Conservation (phyloP, 345 rosid genomes). For the Clausena lansium region DNA sequence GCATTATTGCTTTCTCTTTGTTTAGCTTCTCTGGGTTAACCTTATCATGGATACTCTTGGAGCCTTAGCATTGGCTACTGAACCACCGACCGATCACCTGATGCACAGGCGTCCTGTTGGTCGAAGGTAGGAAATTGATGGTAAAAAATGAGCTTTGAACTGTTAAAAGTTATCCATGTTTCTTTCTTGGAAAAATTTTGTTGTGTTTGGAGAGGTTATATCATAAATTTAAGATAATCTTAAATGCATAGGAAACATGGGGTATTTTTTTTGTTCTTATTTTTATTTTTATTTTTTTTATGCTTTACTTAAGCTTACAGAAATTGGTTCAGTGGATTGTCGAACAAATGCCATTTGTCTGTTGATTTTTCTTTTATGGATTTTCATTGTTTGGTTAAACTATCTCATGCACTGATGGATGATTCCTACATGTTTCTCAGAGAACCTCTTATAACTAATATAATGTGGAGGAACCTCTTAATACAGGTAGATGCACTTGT, state of each 20-base stretch:
- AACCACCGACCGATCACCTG: conserved; percentile 94
- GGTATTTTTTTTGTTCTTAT: no score
- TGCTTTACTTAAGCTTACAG: neutral
- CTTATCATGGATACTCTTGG: conserved; percentile 99
- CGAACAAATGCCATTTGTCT: neutral
- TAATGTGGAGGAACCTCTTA: conserved; percentile 98
- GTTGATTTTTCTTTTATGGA: neutral
- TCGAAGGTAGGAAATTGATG: conserved; percentile 54
- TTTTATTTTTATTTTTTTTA: no score
- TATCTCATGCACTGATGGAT: neutral
- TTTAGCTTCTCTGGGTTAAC: conserved; percentile 96
- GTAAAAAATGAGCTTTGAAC: neutral
- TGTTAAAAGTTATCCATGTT: neutral
- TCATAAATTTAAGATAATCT: neutral
- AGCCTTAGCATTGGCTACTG: conserved; percentile 96
- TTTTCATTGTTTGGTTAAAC: neutral
- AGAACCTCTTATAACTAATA: conserved; percentile 93
- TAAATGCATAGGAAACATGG: neutral
- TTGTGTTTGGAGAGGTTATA: neutral
- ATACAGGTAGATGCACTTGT: conserved; percentile 54
- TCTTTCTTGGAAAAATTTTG: neutral
- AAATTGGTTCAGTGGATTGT: neutral
- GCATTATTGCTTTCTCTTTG: neutral
- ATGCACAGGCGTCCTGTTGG: conserved; percentile 94
- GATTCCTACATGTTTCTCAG: conserved; percentile 37